Percentiles rank a stretch among this genome's conserved stretches.
Evolutionary conservation across 345 rosid genomes (phyloP).

Genomic region (Salix koriyanagi): DNA sequence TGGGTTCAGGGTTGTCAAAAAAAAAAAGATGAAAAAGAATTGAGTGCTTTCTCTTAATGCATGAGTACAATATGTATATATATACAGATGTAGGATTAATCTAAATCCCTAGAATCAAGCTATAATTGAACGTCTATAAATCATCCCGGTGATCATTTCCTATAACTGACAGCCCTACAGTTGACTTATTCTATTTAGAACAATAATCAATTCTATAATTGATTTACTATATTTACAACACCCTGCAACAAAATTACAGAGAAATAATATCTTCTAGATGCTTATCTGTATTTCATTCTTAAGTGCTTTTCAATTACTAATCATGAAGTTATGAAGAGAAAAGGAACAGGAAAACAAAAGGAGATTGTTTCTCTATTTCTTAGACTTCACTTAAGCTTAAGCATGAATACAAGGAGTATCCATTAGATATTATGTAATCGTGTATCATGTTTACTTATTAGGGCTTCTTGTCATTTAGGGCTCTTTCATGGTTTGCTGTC

Average conservation of each 20-base stretch:
- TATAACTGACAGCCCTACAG: too few relatives aligned
- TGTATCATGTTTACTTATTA: background rate
- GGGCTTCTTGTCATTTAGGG: slow-evolving; percentile 44
- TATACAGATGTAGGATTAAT: too few relatives aligned
- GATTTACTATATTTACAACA: too few relatives aligned
- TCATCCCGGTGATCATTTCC: too few relatives aligned
- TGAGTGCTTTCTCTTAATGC: too few relatives aligned
- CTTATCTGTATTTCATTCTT: background rate
- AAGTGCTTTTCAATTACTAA: background rate
- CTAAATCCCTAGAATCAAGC: too few relatives aligned
- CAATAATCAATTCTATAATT: too few relatives aligned
- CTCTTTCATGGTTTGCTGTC: slow-evolving; percentile 91
- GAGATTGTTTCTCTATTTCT: background rate
- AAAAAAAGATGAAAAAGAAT: background rate
- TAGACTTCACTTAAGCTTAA: background rate
- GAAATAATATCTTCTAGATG: background rate
- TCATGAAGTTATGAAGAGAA: background rate
- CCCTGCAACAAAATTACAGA: background rate
- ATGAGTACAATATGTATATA: too few relatives aligned
- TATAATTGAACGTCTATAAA: too few relatives aligned
- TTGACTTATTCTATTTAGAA: too few relatives aligned
- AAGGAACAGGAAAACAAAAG: background rate
- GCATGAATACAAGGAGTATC: background rate
- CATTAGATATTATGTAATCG: background rate
- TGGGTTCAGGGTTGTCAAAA: too few relatives aligned